Conservation (phyloP, 768 basidiomycete genomes). For the Tephrocybe sp. region DNA sequence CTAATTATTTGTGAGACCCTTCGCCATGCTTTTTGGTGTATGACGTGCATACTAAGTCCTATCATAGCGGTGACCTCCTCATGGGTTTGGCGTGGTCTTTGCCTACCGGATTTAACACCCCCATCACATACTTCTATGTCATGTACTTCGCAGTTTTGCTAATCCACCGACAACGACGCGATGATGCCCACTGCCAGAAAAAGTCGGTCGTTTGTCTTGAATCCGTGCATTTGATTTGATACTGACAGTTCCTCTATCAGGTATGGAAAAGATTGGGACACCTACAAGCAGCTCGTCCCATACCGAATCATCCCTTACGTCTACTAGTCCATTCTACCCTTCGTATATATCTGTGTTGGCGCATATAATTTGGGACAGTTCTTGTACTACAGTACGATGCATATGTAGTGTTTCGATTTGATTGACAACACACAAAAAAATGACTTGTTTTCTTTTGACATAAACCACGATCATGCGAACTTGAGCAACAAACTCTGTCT, state of each 20-base stretch:
- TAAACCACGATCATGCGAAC: too few relatives aligned
- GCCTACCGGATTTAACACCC: conserved; percentile 87
- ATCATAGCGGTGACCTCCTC: conserved; percentile 39
- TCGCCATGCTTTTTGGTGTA: not conserved
- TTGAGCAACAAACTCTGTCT: too few relatives aligned
- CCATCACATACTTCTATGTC: conserved; percentile 95
- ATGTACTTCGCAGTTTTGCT: conserved; percentile 87
- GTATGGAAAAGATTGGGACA: conserved; percentile 93
- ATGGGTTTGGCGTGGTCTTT: conserved; percentile 94
- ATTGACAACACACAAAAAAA: too few relatives aligned
- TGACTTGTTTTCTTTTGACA: too few relatives aligned
- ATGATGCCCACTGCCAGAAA: conserved; percentile 86
- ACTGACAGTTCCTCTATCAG: conserved; percentile 35
- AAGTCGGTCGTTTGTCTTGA: conserved; percentile 57
- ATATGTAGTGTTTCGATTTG: not conserved
- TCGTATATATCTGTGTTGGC: not conserved
- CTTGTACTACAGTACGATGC: not conserved
- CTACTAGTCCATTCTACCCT: conserved; percentile 40
- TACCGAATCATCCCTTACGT: conserved; percentile 85
- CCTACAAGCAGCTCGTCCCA: conserved; percentile 83
- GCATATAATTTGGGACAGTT: not conserved
- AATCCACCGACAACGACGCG: conserved; percentile 84
- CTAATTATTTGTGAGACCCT: conserved; percentile 74
- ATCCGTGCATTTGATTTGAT: not conserved
- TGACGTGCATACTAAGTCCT: not conserved